Evolutionary conservation across 1,139 yeast species (phyloP), one percentile per base, ranked within the genome.

Genomic region (Candida sojae): DNA sequence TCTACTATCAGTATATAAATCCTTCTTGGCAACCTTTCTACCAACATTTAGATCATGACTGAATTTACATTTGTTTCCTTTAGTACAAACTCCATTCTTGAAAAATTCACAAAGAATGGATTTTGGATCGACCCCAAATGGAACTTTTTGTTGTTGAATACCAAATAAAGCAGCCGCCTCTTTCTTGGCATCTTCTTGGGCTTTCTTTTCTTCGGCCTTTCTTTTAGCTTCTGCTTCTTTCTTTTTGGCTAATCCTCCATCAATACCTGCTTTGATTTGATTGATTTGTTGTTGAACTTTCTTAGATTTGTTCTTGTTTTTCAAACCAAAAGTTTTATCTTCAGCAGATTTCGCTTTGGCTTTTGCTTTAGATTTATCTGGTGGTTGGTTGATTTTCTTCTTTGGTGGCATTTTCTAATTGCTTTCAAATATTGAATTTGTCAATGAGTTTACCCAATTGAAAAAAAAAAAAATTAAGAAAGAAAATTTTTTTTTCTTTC

Each of bases 71-170:
- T 88, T 89, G 55, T 77, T 64, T 44, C 98, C 99, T 69, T 92
- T 91, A 55, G 85, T 82, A 80, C 99, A 93, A 49, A 81, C 76
- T 36, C 97, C 97, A 54, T 88, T 84, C 70, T 86, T 93, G 82
- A 90, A 93, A 67, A 84, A 86, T 49, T 88, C 90, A 80, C 99
- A 95, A 26, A 93, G 71, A 40, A 95, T 88, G 4, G 96, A 84
- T 72, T 93, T 93, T 47, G 99, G 99, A 70, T 95, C 99, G 52
- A 91, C 97, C 45, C 99, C 99, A 63, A 93, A 92, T 43, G 97
- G 96, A 31, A 93, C 92, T 64, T 90, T 90, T 66, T 90, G 98
- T 45, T 77, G 80, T 48, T 81, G 87, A 46, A 88, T 75, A 42
- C 85, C 88, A 59, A 90, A 81, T 46, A 92, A 70, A 32, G 87